Conservation (phyloP, 768 basidiomycete genomes). For the Mycena olivaceomarginata region DNA sequence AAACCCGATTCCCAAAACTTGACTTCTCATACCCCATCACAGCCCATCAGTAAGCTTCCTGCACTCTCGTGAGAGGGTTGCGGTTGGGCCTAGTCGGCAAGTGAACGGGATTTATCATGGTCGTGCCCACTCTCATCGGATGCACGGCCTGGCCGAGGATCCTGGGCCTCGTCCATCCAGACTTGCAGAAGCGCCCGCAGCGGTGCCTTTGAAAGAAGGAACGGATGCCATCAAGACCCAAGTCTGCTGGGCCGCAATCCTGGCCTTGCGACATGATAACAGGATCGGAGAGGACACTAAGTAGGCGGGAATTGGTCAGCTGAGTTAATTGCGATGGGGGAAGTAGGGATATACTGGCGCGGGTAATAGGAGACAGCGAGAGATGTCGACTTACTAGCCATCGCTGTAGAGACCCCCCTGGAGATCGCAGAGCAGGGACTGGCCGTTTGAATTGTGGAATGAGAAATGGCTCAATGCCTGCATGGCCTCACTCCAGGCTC, state of each 20-base stretch:
- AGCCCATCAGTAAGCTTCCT: background rate
- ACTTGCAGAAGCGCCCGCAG: background rate
- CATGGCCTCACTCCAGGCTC: conserved; percentile 3
- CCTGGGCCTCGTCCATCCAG: background rate
- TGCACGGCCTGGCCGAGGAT: background rate
- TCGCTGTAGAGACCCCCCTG: background rate
- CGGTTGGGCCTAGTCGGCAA: background rate
- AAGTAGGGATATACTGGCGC: background rate
- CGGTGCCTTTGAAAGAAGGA: background rate
- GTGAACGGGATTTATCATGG: background rate
- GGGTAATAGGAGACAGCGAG: background rate
- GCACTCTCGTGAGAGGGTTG: conserved; percentile 1
- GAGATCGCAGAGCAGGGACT: background rate
- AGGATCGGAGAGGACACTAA: background rate
- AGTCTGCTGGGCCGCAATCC: background rate
- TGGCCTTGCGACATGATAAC: background rate
- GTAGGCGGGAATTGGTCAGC: background rate
- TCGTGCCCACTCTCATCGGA: background rate
- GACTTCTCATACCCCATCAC: too few species aligned
- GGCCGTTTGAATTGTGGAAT: background rate
- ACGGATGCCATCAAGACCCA: background rate
- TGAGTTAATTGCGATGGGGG: background rate
- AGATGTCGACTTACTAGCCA: background rate
- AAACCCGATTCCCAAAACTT: too few species aligned
- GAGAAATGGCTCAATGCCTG: conserved; percentile 2